Evolutionary conservation across 2,329 filamentous ascomycete species (phyloP), one percentile per base, ranked within the genome.

Genomic region (Byssoonygena ceratinophila): DNA sequence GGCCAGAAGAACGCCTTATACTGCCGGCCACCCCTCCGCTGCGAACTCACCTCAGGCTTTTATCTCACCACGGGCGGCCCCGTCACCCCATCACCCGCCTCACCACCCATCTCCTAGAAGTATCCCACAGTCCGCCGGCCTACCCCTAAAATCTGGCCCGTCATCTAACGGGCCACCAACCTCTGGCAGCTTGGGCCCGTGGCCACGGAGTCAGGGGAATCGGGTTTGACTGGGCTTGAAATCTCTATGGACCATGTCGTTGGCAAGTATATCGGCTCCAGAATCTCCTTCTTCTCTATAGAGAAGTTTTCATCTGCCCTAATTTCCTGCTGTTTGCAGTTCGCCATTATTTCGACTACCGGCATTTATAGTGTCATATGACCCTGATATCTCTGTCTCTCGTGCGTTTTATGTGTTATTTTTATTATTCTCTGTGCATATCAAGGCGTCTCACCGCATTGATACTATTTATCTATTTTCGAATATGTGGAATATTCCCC

Each of bases 91-190:
- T 37, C 31, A 46, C 18, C 39, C 55, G 16, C 55, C 55, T 4
- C 36, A 47, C 31, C 31, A 46, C 18, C 39, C 48, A 41, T 65
- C 64, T 49, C 65, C 62, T 23, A 64, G 61, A 51, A 64, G 64
- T 49, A 67, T 61, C 23, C 55, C 70, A 43, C 64, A 68, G 47
- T 79, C 77, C 2, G 83, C 84, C 52, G 78, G 76, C 32, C 71
- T 88, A 46, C 82, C 84, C 0, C 76, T 85, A 54, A 78, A 84
- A 44, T 75, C 78, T 41, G 81, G 76, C 27, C 80, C 82, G 36
- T 68, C 70, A 5, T 76, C 77, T 2, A 77, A 73, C 7, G 79
- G 77, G 9, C 74, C 78, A 7, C 80, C 71, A 1, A 58, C 63
- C 27, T 59, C 64, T 7, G 57, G 60, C 6, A 60, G 60, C 7